phyloP scores from a whole-genome alignment of 73 alveolate species.

The Uronychia setigera region DNA sequence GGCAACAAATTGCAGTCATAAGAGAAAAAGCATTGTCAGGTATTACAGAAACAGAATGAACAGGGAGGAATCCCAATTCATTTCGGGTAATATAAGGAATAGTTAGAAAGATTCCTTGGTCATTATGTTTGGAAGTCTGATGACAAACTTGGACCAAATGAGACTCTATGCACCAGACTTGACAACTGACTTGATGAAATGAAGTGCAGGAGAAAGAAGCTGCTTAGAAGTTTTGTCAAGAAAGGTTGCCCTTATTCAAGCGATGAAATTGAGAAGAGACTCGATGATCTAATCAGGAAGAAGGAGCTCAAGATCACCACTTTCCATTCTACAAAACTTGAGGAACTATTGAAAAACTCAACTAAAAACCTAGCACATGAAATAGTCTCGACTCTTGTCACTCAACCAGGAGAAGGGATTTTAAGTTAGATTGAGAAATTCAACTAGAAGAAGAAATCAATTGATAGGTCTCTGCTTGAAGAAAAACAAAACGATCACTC shows the following conservation, averaged over 20 bases:
- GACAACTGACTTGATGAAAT: not conserved
- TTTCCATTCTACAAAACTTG: not conserved
- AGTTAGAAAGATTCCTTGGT: not conserved
- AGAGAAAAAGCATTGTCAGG: no score
- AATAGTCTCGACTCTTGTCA: not conserved
- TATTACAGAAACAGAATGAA: no score
- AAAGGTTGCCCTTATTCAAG: not conserved
- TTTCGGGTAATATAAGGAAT: no score
- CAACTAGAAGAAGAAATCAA: not conserved
- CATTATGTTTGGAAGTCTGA: constrained; percentile 1
- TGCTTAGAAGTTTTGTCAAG: not conserved
- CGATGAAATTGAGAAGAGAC: not conserved
- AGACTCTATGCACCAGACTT: not conserved
- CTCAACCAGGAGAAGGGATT: not conserved
- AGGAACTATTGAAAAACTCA: not conserved
- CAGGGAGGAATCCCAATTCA: no score
- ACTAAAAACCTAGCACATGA: not conserved
- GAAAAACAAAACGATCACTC: no score
- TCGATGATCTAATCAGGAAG: not conserved
- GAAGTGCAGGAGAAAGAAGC: not conserved
- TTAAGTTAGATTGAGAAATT: not conserved
- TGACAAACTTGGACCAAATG: not conserved
- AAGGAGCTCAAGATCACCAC: not conserved
- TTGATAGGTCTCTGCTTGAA: no score
- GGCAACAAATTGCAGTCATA: no score